Evolutionary conservation across 495 filamentous ascomycete species (phyloP), one percentile per base, ranked within the genome.

Genomic region (Aspergillus steynii): DNA sequence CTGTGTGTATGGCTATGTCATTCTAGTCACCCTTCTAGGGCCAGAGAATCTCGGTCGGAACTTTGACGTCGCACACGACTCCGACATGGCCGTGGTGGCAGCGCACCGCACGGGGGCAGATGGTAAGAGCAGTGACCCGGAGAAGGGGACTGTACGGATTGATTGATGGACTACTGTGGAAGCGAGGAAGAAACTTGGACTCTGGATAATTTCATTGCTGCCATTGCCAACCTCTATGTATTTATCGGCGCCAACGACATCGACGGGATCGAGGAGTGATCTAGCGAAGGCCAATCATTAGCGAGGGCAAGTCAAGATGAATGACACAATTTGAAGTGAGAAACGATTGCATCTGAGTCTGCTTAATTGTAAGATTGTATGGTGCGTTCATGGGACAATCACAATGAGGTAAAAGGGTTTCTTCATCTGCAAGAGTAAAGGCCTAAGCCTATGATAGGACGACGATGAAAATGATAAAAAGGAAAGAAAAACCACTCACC

Each of bases 1-100:
- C 3, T 93, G 90, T 65, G 93, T 96, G n/a, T 96, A 87, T 72
- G 88, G 73, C 5, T 97, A 96, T 69, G 82, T 87, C 7, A 91
- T 96, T 62, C 0, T 95, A 0, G 63, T 96, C 26, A 89, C 90
- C 0, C 66, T 96, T 15, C 60, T 91, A 1, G 93, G 93, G 0
- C 93, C 93, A 0, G 93, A 97, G 77, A 82, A 85, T 47, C 63
- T 92, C 55, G 82, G 85, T 15, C 76, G 84, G 9, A 73, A 81
- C 27, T 89, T 93, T 75, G 88, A 87, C 57, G 86, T 87, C 1
- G 81, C 74, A 46, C 78, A 87, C 62, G 90, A 92, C 70, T 71
- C 76, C 15, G 90, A 92, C 73, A 74, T 90, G 50, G 75, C 77
- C 3, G 86, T 82, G 62, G 84, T 82, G 34, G 58, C 57, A 1